Base-by-base conservation (phyloP, 2,329 filamentous ascomycete species). In the Cercospora sojina region DNA sequence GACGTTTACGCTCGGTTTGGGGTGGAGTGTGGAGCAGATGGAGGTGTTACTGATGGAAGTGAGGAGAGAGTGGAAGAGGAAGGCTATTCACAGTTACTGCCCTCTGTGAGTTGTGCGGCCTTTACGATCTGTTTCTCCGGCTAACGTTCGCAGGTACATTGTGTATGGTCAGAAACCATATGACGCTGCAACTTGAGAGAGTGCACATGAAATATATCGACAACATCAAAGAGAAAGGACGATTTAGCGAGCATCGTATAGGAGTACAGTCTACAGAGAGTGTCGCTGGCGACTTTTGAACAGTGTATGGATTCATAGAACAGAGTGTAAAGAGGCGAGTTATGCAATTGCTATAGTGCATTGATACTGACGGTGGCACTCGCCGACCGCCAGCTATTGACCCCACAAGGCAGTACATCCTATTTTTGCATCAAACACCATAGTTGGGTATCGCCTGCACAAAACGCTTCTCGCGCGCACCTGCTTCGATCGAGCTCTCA, bases 31-130 rank as follows among this genome's bases (percentile, higher is more conserved):
- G 47, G 67, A 71, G 65, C 71, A 74, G 57, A 73, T 74, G 68
- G 73, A 75, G 64, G 69, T 74, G 2, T 53, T 76, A 43, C 58
- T 75, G 20, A 71, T 72, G 69, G 68, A 74, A 38, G 73, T 74
- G 23, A 65, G 67, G 56, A 64, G 65, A 2, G 73, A 74, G 56
- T 71, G 69, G 67, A 71, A 70, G 65, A 71, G 72, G 62, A 69
- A 69, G 32, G 56, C 65, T 12, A 68, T 74, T 16, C 74, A 76
- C 62, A 71, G 64, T 20, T 76, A 75, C 64, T 71, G 72, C 35
- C 73, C 70, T 10, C 68, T 76, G 69, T 74, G 31, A 70, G 70
- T 68, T 8, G 27, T 18, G 18, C 43, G 9, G 25, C 16, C 20
- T 18, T 12, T 5, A 1, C 12, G 41, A 59, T 10, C 2, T 29